Base-by-base conservation (phyloP, 2,329 filamentous ascomycete species). In the Fusarium stilboides region DNA sequence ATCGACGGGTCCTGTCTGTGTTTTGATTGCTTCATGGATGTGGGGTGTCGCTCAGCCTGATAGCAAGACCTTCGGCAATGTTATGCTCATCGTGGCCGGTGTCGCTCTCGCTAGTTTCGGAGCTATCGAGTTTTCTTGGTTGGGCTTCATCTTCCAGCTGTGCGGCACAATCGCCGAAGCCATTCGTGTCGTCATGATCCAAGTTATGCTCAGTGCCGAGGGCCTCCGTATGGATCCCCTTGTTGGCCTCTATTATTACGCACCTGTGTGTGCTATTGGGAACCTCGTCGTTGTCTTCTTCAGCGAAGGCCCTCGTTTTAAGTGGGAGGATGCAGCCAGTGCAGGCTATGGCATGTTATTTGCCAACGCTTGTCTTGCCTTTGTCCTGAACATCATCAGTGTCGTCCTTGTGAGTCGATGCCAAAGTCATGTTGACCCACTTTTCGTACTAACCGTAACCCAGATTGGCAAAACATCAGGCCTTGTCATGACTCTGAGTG, bases 401-500 rank as follows among this genome's bases (percentile, higher is more conserved):
- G 92, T 96, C n/a, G 93, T 94, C 82, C 78, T 97, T 80, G 92
- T 95, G 87, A 76, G 91, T 83, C 42, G 31, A 19, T 19, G 4
- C 10, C 24, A n/a, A 22, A 17, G 20, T 31, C 31, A n/a, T 20
- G 26, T 6, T 40, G 17, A 24, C 50, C 57, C 44, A 54, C 10
- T 34, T 45, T 40, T 33, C 15, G 19, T 19, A n/a, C 28, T 40
- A 19, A n/a, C 19, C 15, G 36, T 62, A 75, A 65, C 72, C 46
- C 26, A 95, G 92, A 97, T 97, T 75, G 93, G 93, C 78, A 94
- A 93, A 82, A 97, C 93, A 9, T 97, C 93, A 3, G 92, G 92
- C 58, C 88, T 97, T 52, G 92, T 94, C 74, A 91, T 97, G 82
- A 94, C 93, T 34, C 88, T 97, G 24, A 94, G 91, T 62, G 93